These are phyloP conservation scores for Phytopythium mirpurense DNA, from an alignment of 352 stramenopile genomes.

Conservation along the genomic window DNA sequence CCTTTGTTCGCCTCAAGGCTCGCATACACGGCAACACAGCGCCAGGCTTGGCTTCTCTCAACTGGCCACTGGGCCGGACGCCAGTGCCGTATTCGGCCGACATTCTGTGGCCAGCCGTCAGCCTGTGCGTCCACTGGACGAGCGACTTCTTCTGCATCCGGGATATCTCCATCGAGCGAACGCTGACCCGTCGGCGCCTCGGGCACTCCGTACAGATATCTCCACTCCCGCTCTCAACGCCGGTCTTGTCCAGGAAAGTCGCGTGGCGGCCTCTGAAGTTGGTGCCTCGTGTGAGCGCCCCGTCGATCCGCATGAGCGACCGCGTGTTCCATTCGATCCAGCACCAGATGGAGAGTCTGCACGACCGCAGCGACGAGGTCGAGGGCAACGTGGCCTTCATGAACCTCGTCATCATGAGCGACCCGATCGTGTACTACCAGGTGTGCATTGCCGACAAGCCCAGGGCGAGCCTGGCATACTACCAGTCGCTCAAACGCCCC, in stretches of 20 bases:
- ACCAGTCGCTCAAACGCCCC: constrained; percentile 14
- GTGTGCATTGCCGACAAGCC: not conserved
- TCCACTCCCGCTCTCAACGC: not conserved
- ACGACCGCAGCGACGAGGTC: constrained; percentile 14
- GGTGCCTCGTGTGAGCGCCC: not conserved
- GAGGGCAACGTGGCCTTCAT: constrained; percentile 30
- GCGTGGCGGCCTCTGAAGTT: not conserved
- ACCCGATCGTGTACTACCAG: constrained; percentile 25
- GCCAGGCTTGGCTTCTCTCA: not conserved
- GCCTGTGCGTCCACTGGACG: constrained; percentile 12
- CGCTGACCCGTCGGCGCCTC: not conserved
- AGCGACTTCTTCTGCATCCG: constrained; percentile 13
- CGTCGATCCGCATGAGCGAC: not conserved
- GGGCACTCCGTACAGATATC: not conserved
- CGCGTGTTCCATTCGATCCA: constrained; percentile 17
- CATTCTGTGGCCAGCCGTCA: constrained; percentile 6
- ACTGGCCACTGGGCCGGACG: constrained; percentile 5
- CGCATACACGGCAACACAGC: not conserved
- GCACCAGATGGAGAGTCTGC: constrained; percentile 21
- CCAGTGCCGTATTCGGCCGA: constrained; percentile 10
- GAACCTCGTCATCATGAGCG: constrained; percentile 36
- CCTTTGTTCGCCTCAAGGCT: not conserved
- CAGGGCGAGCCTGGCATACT: constrained; percentile 3
- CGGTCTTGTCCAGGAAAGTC: not conserved
- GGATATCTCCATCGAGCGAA: not conserved